Evolutionary conservation across 2,329 filamentous ascomycete species (phyloP), one percentile per base, ranked within the genome.

Genomic region (Ascochyta koolunga): DNA sequence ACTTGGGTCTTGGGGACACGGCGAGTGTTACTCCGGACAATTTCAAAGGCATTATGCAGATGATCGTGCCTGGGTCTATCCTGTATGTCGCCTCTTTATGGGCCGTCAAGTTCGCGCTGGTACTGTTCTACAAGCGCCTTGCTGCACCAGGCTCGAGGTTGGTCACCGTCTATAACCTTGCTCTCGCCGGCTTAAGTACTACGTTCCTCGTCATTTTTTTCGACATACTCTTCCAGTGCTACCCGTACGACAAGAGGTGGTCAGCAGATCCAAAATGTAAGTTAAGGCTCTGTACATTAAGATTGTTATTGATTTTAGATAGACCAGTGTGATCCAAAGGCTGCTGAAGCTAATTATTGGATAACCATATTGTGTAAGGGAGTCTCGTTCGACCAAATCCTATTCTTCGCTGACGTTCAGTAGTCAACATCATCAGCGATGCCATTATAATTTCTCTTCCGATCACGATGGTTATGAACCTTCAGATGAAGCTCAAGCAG

Each of bases 111-210:
- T 63, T 77, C 5, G 75, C 76, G 4, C 62, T 78, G 4, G 75
- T 78, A 7, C 37, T 78, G 1, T 77, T 78, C 50, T 78, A 78
- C 65, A 78, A 78, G 32, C 68, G 67, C 31, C 69, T 78, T 16
- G 73, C 76, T 2, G 71, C 66, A 0, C 70, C 67, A 1, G 71
- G 73, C 22, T 73, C 75, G 1, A 70, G 58, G 9, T 50, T 77
- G 1, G 70, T 77, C 44, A 62, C 62, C 5, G 58, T 78, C 0
- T 78, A 78, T 63, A 77, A 76, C 29, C 41, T 73, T 22, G 61
- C 73, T 0, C 63, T 78, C 1, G 70, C 64, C 1, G 56, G 72
- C 3, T 44, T 78, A 25, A 61, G 46, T 0, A 59, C 62, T 1
- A 71, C 68, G 0, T 78, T 67, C 61, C 55, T 67, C 0, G 49